These are phyloP conservation scores for Gyromitra esculenta DNA, from an alignment of 2,329 filamentous ascomycete species.

Conservation along the genomic window DNA sequence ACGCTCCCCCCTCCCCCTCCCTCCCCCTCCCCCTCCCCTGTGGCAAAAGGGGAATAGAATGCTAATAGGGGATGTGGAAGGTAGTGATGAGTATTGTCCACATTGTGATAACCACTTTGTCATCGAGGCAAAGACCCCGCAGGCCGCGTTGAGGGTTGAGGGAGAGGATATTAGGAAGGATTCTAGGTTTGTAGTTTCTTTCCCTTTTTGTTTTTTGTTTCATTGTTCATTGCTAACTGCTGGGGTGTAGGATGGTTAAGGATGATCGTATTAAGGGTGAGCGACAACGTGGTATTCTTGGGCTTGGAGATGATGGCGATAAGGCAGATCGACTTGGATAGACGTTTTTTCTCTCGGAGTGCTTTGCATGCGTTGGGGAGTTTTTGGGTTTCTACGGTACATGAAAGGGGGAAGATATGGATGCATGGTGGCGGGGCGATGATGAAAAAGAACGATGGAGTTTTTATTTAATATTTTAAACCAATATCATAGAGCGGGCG, in stretches of 20 bases:
- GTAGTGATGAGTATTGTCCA: conserved; percentile 94
- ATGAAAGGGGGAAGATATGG: background rate
- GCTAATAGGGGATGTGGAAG: background rate
- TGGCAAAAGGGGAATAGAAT: too few species aligned
- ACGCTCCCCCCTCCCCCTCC: conserved; percentile 29
- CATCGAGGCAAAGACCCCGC: conserved; percentile 84
- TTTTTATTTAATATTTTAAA: conserved; percentile 15
- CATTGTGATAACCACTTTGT: conserved; percentile 99
- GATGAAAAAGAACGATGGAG: background rate
- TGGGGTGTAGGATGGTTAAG: conserved; percentile 74
- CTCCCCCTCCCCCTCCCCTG: background rate
- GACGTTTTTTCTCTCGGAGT: background rate
- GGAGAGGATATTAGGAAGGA: conserved; percentile 89
- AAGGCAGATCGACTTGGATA: conserved; percentile 53
- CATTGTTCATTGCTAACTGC: conserved; percentile 17
- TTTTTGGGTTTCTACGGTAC: conserved; percentile 5
- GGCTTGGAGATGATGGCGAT: conserved; percentile 52
- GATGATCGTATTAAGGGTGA: conserved; percentile 79
- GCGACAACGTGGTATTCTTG: conserved; percentile 60
- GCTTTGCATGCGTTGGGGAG: background rate
- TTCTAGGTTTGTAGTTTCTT: conserved; percentile 64
- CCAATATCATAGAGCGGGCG: background rate
- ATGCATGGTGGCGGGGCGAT: background rate
- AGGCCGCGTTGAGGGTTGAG: conserved; percentile 84
- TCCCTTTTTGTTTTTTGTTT: background rate